Conservation (phyloP, 192 early-diverging fungal species). For the Pecoramyces ruminantium region DNA sequence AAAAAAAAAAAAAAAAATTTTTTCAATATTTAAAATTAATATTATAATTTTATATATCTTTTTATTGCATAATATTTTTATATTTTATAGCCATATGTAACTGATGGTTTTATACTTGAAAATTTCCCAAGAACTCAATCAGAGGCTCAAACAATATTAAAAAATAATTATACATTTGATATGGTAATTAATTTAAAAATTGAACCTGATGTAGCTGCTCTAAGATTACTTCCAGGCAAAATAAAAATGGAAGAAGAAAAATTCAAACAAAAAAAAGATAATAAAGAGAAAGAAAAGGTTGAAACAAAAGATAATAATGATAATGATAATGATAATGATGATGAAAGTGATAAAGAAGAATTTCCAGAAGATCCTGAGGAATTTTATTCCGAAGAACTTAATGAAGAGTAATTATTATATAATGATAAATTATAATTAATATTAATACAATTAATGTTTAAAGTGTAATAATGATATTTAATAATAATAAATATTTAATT, state of each 20-base stretch:
- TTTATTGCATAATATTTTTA: neutral
- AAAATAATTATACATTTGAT: neutral
- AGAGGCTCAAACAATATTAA: neutral
- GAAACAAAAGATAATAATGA: no score
- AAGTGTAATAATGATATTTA: no score
- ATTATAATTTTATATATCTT: no score
- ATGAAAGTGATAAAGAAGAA: neutral
- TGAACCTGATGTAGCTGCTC: neutral
- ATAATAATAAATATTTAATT: no score
- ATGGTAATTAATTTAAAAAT: neutral
- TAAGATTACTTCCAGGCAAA: neutral
- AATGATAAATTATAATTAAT: no score
- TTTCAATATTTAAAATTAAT: no score
- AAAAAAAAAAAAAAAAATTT: no score
- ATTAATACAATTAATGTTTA: no score
- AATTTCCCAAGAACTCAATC: neutral
- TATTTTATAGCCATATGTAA: neutral
- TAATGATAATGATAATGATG: neutral
- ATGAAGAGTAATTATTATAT: neutral
- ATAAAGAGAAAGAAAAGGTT: neutral
- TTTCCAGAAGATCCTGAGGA: neutral
- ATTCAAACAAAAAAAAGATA: neutral
- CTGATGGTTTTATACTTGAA: neutral
- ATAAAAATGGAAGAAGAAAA: neutral
- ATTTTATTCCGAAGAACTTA: neutral